Base-by-base conservation (phyloP, 768 basidiomycete species). In the Paxillus rubicundulus region DNA sequence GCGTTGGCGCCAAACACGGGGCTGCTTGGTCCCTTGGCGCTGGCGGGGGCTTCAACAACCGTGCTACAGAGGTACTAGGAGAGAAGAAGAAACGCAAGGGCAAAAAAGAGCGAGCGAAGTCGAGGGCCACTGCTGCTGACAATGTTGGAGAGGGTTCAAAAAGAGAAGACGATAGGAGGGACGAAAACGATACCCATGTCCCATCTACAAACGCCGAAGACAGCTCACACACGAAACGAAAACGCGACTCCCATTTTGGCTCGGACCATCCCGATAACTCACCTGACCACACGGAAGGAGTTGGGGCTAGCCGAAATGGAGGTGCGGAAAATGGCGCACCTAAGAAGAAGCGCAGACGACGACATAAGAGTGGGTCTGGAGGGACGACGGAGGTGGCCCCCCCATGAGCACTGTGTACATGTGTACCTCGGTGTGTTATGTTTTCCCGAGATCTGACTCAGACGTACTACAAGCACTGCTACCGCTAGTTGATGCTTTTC, bases 91-190 rank as follows among this genome's bases (percentile, higher is more conserved):
- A 83, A 70, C 68, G 86, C 60, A 85, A 76, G 60, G 85, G 85
- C 12, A 86, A 81, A 77, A 87, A 86, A 70, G 85, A 87, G 68
- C 75, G 85, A 33, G 70, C 78, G 72, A 80, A 74, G 57, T 57
- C 75, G 59, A 84, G 77, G 59, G 64, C 59, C n/a, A 63, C 56
- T 27, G 68, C 40, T 30, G 64, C 41, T 2, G 58, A 56, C 17
- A 48, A 34, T 5, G 60, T 42, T 1, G 59, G 34, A 13, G 57
- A 57, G 5, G 52, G 14, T 30, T 10, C 30, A 21, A 8, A 40
- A 30, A 49, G 14, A 36, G 47, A 50, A 21, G 47, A 44, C 8
- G 45, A 50, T 3, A 39, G 4, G n/a, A 32, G 30, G 33, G 44
- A 18, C 10, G 51, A 36, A 9, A n/a, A 49, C 6, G 9, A 50